Evolutionary conservation across 768 basidiomycete species (phyloP).

Genomic region (Kwoniella bestiolae): DNA sequence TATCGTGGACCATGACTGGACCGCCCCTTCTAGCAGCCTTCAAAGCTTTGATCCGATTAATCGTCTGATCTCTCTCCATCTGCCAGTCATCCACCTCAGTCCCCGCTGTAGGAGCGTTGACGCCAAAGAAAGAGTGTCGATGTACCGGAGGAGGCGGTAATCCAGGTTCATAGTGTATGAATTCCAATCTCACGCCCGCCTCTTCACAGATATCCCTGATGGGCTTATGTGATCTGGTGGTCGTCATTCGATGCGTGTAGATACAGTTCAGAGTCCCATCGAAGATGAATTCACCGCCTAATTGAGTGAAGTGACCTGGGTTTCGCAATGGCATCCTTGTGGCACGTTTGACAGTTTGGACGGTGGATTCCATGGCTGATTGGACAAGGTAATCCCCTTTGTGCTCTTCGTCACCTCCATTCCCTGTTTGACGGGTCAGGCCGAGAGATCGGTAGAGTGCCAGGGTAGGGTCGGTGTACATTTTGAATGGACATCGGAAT

Average conservation of each 20-base stretch:
- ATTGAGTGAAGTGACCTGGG: slow-evolving; percentile 63
- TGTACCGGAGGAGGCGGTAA: slow-evolving; percentile 48
- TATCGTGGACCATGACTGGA: slow-evolving; percentile 1
- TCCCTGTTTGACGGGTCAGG: slow-evolving; percentile 66
- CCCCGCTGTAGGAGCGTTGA: slow-evolving; percentile 19
- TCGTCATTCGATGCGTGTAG: slow-evolving; percentile 85
- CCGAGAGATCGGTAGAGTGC: slow-evolving; percentile 74
- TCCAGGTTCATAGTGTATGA: slow-evolving; percentile 52
- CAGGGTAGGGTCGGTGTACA: slow-evolving; percentile 79
- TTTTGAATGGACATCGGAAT: slow-evolving; percentile 70
- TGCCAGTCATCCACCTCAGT: slow-evolving; percentile 56
- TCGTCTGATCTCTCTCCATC: slow-evolving; percentile 56
- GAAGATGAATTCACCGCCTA: slow-evolving; percentile 88
- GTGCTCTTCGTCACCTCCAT: slow-evolving; percentile 61
- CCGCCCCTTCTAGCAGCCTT: slow-evolving; percentile 50
- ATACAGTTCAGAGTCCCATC: slow-evolving; percentile 66
- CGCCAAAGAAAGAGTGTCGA: slow-evolving; percentile 18
- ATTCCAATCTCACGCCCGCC: slow-evolving; percentile 61
- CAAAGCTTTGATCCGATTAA: slow-evolving; percentile 56
- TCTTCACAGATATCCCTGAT: slow-evolving; percentile 70
- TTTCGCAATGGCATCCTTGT: slow-evolving; percentile 71
- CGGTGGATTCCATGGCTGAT: slow-evolving; percentile 68
- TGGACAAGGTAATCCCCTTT: slow-evolving; percentile 70
- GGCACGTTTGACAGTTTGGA: slow-evolving; percentile 66
- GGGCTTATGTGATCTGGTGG: slow-evolving; percentile 72